Percentiles rank a stretch among this genome's conserved stretches.
Conservation (phyloP, 352 stramenopile genomes). For the Phytophthora meadii region DNA sequence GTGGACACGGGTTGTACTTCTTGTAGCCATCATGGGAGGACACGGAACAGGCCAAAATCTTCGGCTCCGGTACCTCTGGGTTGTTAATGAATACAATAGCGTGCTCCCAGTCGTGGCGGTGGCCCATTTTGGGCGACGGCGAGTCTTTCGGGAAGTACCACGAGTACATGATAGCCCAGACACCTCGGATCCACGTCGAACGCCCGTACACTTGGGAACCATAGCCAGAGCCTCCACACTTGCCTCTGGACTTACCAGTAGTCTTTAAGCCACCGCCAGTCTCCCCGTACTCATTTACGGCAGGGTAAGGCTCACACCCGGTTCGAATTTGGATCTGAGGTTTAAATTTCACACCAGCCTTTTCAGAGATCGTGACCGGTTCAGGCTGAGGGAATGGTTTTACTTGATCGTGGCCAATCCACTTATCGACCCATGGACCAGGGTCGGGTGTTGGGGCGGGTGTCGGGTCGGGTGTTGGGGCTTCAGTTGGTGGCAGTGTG, state of each 20-base stretch:
- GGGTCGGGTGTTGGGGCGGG: background rate
- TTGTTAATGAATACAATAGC: constrained; percentile 15
- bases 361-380: constrained; percentile 8
- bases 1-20: constrained; percentile 10
- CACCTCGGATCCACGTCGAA: constrained; percentile 1
- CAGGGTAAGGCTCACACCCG: constrained; percentile 3
- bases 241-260: no score
- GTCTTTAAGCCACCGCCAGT: no score
- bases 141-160: constrained; percentile 4
- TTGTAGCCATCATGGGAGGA: constrained; percentile 5
- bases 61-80: background rate
- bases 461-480: no score
- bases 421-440: constrained; percentile 1
- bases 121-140: constrained; percentile 1
- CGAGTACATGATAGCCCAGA: constrained; percentile 10
- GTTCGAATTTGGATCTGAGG: constrained; percentile 10
- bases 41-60: constrained; percentile 9
- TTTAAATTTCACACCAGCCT: constrained; percentile 8
- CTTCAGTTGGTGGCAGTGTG: no score
- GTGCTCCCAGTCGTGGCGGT: constrained; percentile 12
- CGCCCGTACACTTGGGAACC: constrained; percentile 7
- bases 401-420: constrained; percentile 1
- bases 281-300: background rate
- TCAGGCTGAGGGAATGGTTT: constrained; percentile 9
- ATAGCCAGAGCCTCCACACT: constrained; percentile 4